Evolutionary conservation across 768 basidiomycete genomes (phyloP).

Genomic region (Paxillus ammoniavirescens): DNA sequence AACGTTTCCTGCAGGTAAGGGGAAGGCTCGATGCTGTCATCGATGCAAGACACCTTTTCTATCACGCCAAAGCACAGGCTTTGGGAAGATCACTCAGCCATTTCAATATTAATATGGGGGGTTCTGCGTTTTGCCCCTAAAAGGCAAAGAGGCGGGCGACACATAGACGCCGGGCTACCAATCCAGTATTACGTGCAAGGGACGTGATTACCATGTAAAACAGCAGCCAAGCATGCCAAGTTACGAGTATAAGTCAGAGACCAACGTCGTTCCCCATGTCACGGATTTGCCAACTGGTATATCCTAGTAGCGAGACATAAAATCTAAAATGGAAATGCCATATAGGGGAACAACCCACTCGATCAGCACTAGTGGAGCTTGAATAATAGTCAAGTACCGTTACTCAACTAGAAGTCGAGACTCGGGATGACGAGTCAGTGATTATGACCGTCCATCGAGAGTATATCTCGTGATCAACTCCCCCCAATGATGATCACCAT

Average conservation of each 20-base stretch:
- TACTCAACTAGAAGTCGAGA: background rate
- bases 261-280: background rate
- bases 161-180: background rate
- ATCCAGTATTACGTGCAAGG: background rate
- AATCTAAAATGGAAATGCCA: conserved; percentile 13
- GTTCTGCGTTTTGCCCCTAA: conserved; percentile 21
- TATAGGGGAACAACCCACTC: conserved; percentile 3
- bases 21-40: conserved; percentile 30
- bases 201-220: background rate
- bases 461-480: background rate
- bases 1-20: conserved; percentile 22
- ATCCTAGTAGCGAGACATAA: conserved; percentile 6
- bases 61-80: conserved; percentile 20
- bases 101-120: conserved; percentile 27
- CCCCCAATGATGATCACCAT: background rate
- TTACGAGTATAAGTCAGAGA: conserved; percentile 4
- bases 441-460: no score
- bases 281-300: background rate
- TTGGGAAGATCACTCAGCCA: conserved; percentile 29
- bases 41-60: conserved; percentile 25
- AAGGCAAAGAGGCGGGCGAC: conserved; percentile 19
- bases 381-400: background rate
- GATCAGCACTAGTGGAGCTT: conserved; percentile 15
- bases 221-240: background rate
- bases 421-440: no score